Base-by-base conservation (phyloP, 2,329 filamentous ascomycete genomes). In the Emergomyces orientalis region DNA sequence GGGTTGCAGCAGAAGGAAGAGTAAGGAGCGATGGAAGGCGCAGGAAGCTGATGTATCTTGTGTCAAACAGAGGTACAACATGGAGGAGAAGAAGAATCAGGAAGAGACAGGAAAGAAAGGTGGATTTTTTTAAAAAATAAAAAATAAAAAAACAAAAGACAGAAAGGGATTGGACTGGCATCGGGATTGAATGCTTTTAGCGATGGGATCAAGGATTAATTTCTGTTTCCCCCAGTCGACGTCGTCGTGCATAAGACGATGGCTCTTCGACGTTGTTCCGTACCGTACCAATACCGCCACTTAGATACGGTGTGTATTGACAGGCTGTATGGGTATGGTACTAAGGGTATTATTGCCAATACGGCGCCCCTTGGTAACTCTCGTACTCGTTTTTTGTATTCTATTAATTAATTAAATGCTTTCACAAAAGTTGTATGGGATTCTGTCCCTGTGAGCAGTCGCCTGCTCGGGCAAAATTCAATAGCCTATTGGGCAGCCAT, bases 11-110 rank as follows among this genome's bases (percentile, higher is more conserved):
- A 17, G 51, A 41, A 43, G n/a, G 51, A 9, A 59, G 41, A 60
- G 55, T 54, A 62, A 62, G 47, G 63, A 60, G 63, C 55, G 62
- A 63, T 60, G 54, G 39, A 49, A 52, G 41, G 41, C 17, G 55
- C 57, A 55, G 51, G 22, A 54, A 13, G 34, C 25, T 19, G 43
- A 30, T 55, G 63, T 62, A 52, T 62, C 60, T 64, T 64, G 63
- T 60, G 45, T 60, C 63, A 64, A 59, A 60, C 63, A 63, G 62
- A 39, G 60, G 37, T 17, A 63, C 63, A 62, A 30, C 62, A 60
- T 51, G 56, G 19, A 58, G 32, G 14, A 58, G 25, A 56, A n/a
- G 39, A 17, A 39, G 19, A 49, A 37, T 51, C 60, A 56, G 9
- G 54, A 30, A 13, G 54, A 60, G 30, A 55, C 30, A 61, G 32